These are phyloP conservation scores for Fusarium annulatum DNA, from an alignment of 2,329 filamentous ascomycete genomes.

Conservation along the genomic window DNA sequence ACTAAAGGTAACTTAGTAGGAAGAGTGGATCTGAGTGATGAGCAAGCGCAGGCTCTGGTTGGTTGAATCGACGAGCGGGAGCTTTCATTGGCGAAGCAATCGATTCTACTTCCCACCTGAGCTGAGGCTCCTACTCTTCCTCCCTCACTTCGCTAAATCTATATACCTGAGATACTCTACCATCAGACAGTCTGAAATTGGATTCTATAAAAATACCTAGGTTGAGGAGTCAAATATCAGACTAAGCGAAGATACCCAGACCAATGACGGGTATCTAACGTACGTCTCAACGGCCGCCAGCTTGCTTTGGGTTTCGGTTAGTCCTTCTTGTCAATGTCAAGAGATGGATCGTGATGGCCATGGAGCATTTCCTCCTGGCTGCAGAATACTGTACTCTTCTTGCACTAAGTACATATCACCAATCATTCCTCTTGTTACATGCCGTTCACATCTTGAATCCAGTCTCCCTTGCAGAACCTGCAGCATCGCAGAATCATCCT, in stretches of 20 bases:
- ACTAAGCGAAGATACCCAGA: neutral
- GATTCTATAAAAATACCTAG: neutral
- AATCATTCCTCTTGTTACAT: neutral
- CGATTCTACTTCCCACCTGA: neutral
- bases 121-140: neutral
- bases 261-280: neutral
- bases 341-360: neutral
- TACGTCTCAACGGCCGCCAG: neutral
- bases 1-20: neutral
- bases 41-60: neutral
- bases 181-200: slow-evolving; percentile 1
- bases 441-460: neutral
- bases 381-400: neutral
- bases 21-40: slow-evolving; percentile 13
- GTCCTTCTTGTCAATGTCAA: neutral
- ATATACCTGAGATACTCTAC: neutral
- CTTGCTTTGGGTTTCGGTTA: neutral
- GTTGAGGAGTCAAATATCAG: neutral
- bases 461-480: neutral
- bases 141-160: neutral
- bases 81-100: neutral
- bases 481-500: neutral
- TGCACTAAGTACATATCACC: neutral
- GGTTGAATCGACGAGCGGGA: neutral
- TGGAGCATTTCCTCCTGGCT: neutral